These are phyloP conservation scores for Prunus dulcis DNA, from an alignment of 306 rosid species.

Conservation along the genomic window DNA sequence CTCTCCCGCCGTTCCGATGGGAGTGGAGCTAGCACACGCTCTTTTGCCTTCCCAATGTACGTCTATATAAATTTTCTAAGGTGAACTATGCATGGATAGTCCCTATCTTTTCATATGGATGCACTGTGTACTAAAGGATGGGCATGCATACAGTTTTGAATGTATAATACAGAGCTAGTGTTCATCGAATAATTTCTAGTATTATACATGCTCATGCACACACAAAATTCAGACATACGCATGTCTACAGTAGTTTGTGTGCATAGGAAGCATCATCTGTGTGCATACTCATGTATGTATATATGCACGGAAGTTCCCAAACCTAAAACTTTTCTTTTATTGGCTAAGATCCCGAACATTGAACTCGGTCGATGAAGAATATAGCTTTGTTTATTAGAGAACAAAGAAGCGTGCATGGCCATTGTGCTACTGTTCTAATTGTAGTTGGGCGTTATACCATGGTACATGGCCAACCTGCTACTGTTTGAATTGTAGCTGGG, in stretches of 20 bases:
- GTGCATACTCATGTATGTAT: not conserved
- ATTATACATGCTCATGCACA: not conserved
- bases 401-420: constrained; percentile 36
- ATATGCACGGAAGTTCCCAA: constrained; percentile 14
- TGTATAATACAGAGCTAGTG: not conserved
- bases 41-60: constrained; percentile 65
- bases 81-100: not conserved
- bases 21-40: constrained; percentile 24
- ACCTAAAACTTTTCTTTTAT: constrained; percentile 3
- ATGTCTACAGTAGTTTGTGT: not conserved
- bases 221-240: not conserved
- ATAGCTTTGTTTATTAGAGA: constrained; percentile 51
- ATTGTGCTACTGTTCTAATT: constrained; percentile 36
- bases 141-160: not conserved
- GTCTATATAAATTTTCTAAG: constrained; percentile 25
- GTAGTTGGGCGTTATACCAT: constrained; percentile 40
- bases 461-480: constrained; percentile 29
- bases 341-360: not conserved
- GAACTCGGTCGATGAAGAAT: constrained; percentile 27
- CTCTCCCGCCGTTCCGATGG: constrained; percentile 34
- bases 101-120: not conserved
- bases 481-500: constrained; percentile 35
- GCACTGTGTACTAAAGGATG: not conserved
- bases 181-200: not conserved
- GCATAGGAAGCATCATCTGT: not conserved